Conservation (phyloP, 2,329 filamentous ascomycete genomes). For the Colletotrichum sp. region DNA sequence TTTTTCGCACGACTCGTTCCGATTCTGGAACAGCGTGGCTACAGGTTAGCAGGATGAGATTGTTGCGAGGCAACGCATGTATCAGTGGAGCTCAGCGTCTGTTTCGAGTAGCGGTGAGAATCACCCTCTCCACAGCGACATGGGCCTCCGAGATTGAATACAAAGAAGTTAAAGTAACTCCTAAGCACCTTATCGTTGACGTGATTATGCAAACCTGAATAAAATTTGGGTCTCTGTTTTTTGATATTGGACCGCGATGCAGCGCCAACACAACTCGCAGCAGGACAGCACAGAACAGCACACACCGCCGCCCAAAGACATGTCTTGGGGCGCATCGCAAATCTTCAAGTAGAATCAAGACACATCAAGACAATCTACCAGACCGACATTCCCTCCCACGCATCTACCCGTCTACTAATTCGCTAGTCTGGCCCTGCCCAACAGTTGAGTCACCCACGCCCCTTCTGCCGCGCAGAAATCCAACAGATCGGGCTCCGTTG, state of each 20-base stretch:
- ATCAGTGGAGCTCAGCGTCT: constrained; percentile 9
- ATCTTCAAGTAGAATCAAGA: neutral
- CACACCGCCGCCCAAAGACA: neutral
- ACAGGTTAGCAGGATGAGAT: constrained; percentile 19
- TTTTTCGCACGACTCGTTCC: constrained; percentile 5
- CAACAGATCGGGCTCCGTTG: neutral
- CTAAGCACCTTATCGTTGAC: neutral
- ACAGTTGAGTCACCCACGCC: neutral
- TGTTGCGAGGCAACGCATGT: constrained; percentile 18
- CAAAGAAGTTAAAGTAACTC: constrained; percentile 11
- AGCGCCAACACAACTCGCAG: neutral
- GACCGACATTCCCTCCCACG: neutral
- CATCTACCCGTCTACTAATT: neutral
- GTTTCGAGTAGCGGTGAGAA: constrained; percentile 16
- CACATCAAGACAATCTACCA: neutral
- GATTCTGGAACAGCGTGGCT: constrained; percentile 16
- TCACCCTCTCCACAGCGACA: constrained; percentile 1
- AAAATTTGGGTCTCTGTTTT: neutral
- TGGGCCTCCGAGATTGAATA: constrained; percentile 17
- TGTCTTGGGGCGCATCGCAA: neutral
- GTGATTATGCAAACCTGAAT: neutral
- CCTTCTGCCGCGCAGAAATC: neutral
- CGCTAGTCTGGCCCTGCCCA: neutral
- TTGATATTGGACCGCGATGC: neutral
- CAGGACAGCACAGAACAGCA: neutral